These are phyloP conservation scores for Kalanchoe fedtschenkoi DNA, from an alignment of 164 flowering plant genomes.

Conservation along the genomic window DNA sequence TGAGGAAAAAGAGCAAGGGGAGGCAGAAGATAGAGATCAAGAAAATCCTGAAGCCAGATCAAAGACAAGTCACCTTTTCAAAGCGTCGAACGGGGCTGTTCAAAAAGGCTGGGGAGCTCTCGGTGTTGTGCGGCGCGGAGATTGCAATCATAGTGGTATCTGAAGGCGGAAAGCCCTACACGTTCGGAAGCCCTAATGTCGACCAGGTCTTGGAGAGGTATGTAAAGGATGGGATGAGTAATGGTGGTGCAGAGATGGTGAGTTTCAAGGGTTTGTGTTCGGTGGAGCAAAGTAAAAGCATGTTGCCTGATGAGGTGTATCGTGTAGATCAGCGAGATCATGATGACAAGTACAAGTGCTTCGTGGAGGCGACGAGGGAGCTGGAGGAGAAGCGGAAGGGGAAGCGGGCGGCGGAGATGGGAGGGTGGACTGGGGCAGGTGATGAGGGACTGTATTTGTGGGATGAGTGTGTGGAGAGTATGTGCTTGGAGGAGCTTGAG, in stretches of 20 bases:
- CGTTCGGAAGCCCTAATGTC: background rate
- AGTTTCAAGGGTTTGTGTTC: too few relatives aligned
- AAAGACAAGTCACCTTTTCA: slow-evolving; percentile 35
- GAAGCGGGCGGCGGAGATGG: background rate
- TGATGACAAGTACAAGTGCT: background rate
- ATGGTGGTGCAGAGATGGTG: background rate
- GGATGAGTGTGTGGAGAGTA: background rate
- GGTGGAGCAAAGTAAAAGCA: too few relatives aligned
- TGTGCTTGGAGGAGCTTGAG: slow-evolving; percentile 8
- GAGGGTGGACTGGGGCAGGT: background rate
- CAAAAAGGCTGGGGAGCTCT: slow-evolving; percentile 30
- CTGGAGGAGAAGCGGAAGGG: slow-evolving; percentile 5
- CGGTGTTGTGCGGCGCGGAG: slow-evolving; percentile 28
- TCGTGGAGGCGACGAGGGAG: background rate
- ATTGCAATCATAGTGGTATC: slow-evolving; percentile 27
- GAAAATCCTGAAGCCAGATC: slow-evolving; percentile 20
- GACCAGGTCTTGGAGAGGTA: background rate
- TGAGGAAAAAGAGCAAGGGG: slow-evolving; percentile 4
- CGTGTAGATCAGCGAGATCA: background rate
- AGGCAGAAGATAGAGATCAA: slow-evolving; percentile 24
- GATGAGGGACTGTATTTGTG: background rate
- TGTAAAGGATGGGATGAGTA: background rate
- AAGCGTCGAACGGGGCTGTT: slow-evolving; percentile 25
- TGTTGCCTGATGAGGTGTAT: too few relatives aligned
- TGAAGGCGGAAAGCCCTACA: slow-evolving; percentile 16